phyloP scores from a whole-genome alignment of 192 early-diverging fungal species.

The Podochytrium sp. region DNA sequence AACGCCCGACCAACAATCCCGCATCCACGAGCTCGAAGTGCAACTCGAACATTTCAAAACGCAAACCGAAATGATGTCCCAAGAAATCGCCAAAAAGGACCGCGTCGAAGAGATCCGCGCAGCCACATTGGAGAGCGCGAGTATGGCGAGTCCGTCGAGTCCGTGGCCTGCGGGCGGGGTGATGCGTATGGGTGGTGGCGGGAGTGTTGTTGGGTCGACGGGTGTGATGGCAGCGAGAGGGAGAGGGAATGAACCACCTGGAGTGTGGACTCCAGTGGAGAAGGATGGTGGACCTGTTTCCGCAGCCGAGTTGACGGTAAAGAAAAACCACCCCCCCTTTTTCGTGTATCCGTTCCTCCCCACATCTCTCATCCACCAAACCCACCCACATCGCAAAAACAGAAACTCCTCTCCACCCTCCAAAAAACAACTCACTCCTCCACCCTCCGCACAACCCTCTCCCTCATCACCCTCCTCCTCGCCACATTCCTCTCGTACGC shows the following conservation, averaged over 20 bases:
- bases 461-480: conserved; percentile 5
- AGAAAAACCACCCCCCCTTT: background rate
- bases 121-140: background rate
- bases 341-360: background rate
- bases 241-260: conserved; percentile 8
- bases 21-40: conserved; percentile 1
- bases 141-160: conserved; percentile 1
- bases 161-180: background rate
- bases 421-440: conserved; percentile 7
- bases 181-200: background rate
- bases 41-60: background rate
- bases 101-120: conserved; percentile 7
- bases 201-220: background rate
- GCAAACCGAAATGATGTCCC: background rate
- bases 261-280: conserved; percentile 27
- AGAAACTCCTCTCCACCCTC: conserved; percentile 18
- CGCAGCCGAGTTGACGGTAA: conserved; percentile 30
- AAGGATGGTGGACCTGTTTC: conserved; percentile 9
- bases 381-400: background rate
- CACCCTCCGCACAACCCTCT: background rate
- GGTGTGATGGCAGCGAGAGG: background rate
- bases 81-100: background rate
- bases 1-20: background rate
- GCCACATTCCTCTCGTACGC: conserved; percentile 26
- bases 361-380: background rate